These are phyloP conservation scores for Nepenthes alata DNA, from an alignment of 179 eudicot genomes.

Conservation along the genomic window DNA sequence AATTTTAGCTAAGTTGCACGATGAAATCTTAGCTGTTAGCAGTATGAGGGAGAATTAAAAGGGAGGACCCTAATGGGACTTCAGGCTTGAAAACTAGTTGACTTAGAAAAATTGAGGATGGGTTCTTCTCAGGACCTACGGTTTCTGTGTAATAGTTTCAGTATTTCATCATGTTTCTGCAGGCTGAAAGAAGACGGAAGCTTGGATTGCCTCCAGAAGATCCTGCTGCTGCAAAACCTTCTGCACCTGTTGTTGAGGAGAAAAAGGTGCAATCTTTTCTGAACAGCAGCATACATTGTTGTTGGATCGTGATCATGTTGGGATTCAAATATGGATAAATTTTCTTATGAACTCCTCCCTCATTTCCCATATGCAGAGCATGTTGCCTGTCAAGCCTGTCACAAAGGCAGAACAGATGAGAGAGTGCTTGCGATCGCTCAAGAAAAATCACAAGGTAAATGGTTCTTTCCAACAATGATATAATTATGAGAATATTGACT, in stretches of 20 bases:
- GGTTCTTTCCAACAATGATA: no score
- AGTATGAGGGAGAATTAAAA: no score
- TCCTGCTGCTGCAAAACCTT: slow-evolving; percentile 58
- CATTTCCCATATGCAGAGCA: slow-evolving; percentile 34
- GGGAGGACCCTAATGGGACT: no score
- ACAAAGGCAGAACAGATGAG: slow-evolving; percentile 94
- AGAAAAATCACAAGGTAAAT: slow-evolving; percentile 76
- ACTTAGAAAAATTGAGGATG: no score
- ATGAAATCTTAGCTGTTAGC: no score
- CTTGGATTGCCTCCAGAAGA: slow-evolving; percentile 91
- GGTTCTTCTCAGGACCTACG: neutral
- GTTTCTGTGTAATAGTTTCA: neutral
- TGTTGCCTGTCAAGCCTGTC: slow-evolving; percentile 78
- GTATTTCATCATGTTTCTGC: slow-evolving; percentile 7
- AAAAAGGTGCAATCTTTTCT: slow-evolving; percentile 48
- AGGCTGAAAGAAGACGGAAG: slow-evolving; percentile 98
- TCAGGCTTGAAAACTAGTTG: no score
- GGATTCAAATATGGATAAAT: neutral
- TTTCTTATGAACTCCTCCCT: slow-evolving; percentile 2
- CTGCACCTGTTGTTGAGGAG: slow-evolving; percentile 68
- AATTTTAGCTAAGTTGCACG: no score
- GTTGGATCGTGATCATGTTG: neutral
- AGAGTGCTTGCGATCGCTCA: slow-evolving; percentile 82
- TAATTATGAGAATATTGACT: no score
- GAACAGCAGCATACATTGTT: slow-evolving; percentile 1